Percentiles rank a stretch among this genome's conserved stretches.
These are phyloP conservation scores for Ceratonia siliqua DNA, from an alignment of 306 rosid genomes.

Conservation along the genomic window DNA sequence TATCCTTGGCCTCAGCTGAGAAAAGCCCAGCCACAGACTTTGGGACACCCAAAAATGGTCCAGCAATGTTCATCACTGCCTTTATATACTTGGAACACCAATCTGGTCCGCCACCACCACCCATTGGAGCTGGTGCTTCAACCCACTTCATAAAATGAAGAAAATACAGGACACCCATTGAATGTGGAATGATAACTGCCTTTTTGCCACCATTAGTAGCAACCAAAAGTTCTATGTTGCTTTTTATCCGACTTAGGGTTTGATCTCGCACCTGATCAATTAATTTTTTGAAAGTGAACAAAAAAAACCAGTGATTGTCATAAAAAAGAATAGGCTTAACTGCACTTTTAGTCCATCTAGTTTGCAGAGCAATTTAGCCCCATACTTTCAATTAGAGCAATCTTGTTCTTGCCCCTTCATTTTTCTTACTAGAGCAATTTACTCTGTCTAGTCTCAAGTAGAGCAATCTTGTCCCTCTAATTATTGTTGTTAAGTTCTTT, in stretches of 20 bases:
- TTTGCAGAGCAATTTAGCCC: neutral
- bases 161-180: conserved; percentile 87
- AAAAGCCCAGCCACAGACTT: conserved; percentile 85
- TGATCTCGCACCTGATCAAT: conserved; percentile 74
- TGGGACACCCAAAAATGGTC: conserved; percentile 87
- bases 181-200: conserved; percentile 85
- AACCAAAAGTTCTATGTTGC: conserved; percentile 85
- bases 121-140: conserved; percentile 86
- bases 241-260: conserved; percentile 77
- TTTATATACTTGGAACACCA: conserved; percentile 85
- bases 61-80: conserved; percentile 81
- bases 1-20: conserved; percentile 82
- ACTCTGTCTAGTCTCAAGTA: neutral
- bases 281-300: neutral
- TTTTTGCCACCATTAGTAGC: conserved; percentile 74
- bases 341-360: neutral
- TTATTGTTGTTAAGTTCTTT: neutral
- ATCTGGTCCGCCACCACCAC: conserved; percentile 88
- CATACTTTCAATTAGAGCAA: neutral
- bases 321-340: neutral
- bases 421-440: neutral
- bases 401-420: neutral
- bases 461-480: neutral
- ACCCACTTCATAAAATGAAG: conserved; percentile 95
- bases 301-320: neutral